Evolutionary conservation across 257 asterid genomes (phyloP).

Genomic region (Echites panduratus): DNA sequence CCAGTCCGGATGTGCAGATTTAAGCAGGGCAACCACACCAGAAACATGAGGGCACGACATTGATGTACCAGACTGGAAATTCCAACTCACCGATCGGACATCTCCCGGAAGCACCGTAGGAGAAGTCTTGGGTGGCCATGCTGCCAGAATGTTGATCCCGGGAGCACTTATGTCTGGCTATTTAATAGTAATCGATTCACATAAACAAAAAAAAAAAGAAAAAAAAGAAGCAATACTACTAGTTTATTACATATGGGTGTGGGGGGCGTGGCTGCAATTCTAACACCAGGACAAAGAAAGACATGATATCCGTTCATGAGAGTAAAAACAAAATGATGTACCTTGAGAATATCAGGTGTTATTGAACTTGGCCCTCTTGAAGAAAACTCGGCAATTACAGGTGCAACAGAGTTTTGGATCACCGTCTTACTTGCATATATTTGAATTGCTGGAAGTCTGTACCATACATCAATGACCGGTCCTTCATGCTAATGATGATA

Average conservation of each 20-base stretch:
- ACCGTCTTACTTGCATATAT: background rate
- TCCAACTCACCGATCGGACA: conserved; percentile 34
- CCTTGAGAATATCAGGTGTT: conserved; percentile 51
- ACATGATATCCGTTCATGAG: background rate
- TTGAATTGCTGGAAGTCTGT: background rate
- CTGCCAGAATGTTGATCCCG: conserved; percentile 58
- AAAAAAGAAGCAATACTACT: too few species aligned
- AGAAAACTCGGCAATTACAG: conserved; percentile 53
- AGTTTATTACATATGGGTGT: too few species aligned
- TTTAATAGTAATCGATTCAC: too few species aligned
- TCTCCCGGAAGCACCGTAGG: conserved; percentile 36
- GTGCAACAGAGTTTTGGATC: conserved; percentile 21
- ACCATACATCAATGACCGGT: background rate
- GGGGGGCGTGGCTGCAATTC: too few species aligned
- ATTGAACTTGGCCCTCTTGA: conserved; percentile 65
- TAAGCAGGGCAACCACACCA: conserved; percentile 53
- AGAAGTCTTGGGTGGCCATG: conserved; percentile 48
- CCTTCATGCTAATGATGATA: background rate
- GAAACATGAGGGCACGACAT: conserved; percentile 83
- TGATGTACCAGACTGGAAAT: conserved; percentile 58
- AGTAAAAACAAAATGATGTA: conserved; percentile 13
- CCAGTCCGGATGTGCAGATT: conserved; percentile 59
- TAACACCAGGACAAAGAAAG: too few species aligned
- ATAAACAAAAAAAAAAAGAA: too few species aligned
- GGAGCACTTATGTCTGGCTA: conserved; percentile 71